These are phyloP conservation scores for Schizochytrium sp. DNA, from an alignment of 108 stramenopile genomes.

Conservation along the genomic window DNA sequence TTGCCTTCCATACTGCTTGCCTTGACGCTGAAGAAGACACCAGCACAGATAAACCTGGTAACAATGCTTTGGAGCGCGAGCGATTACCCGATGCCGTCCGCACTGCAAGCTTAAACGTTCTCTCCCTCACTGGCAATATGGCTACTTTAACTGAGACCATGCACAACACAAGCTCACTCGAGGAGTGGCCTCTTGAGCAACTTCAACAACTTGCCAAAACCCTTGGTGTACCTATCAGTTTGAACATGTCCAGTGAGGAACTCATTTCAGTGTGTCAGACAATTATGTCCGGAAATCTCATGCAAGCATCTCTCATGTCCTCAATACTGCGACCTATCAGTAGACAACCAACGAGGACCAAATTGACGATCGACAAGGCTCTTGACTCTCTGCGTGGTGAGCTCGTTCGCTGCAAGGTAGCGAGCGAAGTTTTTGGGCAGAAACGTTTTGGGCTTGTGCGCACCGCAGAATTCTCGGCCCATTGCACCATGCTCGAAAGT, in stretches of 20 bases:
- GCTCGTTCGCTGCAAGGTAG: conserved; percentile 1
- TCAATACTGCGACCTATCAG: neutral
- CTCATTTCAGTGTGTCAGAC: neutral
- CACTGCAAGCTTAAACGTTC: neutral
- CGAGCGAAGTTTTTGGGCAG: neutral
- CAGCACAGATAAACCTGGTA: neutral
- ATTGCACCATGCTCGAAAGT: conserved; percentile 13
- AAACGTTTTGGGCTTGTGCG: neutral
- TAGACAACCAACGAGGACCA: too few species aligned
- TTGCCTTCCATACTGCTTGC: neutral
- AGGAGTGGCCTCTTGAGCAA: neutral
- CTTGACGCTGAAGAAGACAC: neutral
- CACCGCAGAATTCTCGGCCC: neutral
- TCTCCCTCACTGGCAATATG: neutral
- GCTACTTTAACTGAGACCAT: neutral
- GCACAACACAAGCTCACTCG: neutral
- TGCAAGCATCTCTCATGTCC: neutral
- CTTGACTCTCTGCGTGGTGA: neutral
- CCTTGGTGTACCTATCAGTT: neutral
- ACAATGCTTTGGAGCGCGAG: neutral
- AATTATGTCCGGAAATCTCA: neutral
- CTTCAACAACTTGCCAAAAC: neutral
- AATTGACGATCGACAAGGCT: neutral
- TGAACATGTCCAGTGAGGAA: neutral
- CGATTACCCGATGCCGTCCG: neutral